Percentiles rank a stretch among this genome's conserved stretches.
phyloP scores from a whole-genome alignment of 2,329 filamentous ascomycete genomes.

The Hypoxylon sp. region DNA sequence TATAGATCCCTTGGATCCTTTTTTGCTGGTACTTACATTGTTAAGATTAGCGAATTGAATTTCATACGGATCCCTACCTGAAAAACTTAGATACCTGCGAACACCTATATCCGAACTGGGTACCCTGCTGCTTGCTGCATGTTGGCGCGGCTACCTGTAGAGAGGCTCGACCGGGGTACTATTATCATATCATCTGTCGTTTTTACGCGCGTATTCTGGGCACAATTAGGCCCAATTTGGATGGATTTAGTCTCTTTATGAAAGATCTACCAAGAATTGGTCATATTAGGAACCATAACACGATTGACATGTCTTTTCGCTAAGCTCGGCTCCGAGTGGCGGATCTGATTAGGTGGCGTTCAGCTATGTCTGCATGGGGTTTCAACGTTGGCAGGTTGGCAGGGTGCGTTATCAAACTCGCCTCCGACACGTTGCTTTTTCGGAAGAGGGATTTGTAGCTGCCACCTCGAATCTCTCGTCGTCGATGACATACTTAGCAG shows the following conservation, averaged over 20 bases:
- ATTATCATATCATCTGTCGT: constrained; percentile 10
- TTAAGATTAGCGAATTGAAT: not conserved
- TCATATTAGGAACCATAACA: not conserved
- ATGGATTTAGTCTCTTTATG: constrained; percentile 12
- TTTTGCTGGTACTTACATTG: not conserved
- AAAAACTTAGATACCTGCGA: not conserved
- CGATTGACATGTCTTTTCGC: constrained; percentile 8
- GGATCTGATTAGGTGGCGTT: constrained; percentile 27
- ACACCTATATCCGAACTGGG: constrained; percentile 16
- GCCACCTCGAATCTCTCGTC: not conserved
- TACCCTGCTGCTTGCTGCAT: constrained; percentile 12
- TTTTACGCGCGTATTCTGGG: constrained; percentile 9
- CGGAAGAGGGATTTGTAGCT: constrained; percentile 11
- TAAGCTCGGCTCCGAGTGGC: constrained; percentile 26
- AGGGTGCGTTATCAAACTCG: constrained; percentile 17
- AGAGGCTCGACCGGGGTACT: constrained; percentile 21
- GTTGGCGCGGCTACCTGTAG: not conserved
- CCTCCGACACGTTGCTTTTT: constrained; percentile 1
- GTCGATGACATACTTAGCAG: not conserved
- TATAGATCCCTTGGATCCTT: not conserved
- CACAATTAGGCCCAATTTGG: constrained; percentile 18
- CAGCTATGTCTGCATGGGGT: constrained; percentile 24
- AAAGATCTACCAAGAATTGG: constrained; percentile 2
- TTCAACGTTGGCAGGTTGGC: constrained; percentile 18
- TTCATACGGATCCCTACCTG: constrained; percentile 7